Evolutionary conservation across 2,329 filamentous ascomycete species (phyloP), one percentile per base, ranked within the genome.

Genomic region (Trichoderma atrobrunneum): DNA sequence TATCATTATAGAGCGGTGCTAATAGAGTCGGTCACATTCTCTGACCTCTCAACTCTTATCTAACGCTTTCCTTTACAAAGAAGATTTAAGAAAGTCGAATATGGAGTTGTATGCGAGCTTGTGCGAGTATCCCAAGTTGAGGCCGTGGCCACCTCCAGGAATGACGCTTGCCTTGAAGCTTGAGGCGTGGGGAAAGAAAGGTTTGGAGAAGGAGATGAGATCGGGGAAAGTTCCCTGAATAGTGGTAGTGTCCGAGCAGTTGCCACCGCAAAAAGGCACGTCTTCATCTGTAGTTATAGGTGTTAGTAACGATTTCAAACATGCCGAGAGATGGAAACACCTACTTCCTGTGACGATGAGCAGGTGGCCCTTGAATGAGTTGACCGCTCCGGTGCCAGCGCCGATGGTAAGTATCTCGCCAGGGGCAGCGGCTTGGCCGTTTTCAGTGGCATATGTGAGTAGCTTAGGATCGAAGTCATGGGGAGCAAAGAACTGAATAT

Each of bases 341-440:
- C 78, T 73, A 84, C 84, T 79, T 72, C 89, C 89, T 36, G 88
- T 90, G 72, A 91, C 83, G 64, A 91, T 83, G 60, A 89, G 79
- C 0, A 89, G 88, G 0, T 89, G 87, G 0, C 88, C 89, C 2
- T 77, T 79, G 76, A 88, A 89, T 0, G 77, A 73, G 68, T 80
- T 85, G 4, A 75, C 73, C 21, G 72, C 73, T 7, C 75, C 74
- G 0, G 80, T 81, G 2, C 81, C 78, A 16, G 78, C 81, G 5
- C 82, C 85, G 6, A 90, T 78, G 1, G 88, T 91, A 56, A 91
- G 78, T 2, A 91, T 77, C 78, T 91, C 89, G 28, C 88, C 90
- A 0, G 85, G 76, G 0, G 89, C 85, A 12, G 87, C 85, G 0
- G 89, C 88, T 77, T 90, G 85, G n/a, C 86, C 86, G 2, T 80